Evolutionary conservation across 371 early-diverging fungal genomes (phyloP).

Genomic region (Sporodiniella umbellata): DNA sequence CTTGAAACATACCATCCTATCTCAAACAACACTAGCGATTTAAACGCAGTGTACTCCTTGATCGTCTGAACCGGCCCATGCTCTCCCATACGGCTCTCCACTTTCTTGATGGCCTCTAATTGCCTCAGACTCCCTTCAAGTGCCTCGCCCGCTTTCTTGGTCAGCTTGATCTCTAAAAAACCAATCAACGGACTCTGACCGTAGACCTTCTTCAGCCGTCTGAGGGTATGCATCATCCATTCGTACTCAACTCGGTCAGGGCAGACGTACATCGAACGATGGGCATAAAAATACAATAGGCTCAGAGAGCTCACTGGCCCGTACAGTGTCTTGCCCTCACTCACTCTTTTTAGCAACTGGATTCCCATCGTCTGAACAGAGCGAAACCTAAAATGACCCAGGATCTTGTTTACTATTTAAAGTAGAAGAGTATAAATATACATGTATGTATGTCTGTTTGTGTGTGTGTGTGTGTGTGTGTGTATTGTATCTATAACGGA

Average conservation of each 20-base stretch:
- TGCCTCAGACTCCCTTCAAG: neutral
- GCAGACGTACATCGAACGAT: slow-evolving; percentile 20
- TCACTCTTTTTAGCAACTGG: slow-evolving; percentile 12
- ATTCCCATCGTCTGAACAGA: slow-evolving; percentile 14
- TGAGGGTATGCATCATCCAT: slow-evolving; percentile 10
- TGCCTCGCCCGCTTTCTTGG: slow-evolving; percentile 6
- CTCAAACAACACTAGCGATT: slow-evolving; percentile 15
- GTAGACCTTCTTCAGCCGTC: slow-evolving; percentile 13
- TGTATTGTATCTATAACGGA: too few relatives aligned
- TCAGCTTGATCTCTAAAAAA: slow-evolving; percentile 21
- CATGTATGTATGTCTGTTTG: too few relatives aligned
- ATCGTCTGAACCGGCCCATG: slow-evolving; percentile 1
- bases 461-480: too few relatives aligned
- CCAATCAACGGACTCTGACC: slow-evolving; percentile 17
- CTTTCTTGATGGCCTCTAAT: neutral
- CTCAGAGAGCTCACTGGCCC: slow-evolving; percentile 18
- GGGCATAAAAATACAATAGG: slow-evolving; percentile 21
- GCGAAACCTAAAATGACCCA: slow-evolving; percentile 21
- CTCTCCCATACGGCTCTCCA: neutral
- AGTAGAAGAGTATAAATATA: too few relatives aligned
- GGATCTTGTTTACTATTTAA: slow-evolving; percentile 14
- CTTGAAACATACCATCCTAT: slow-evolving; percentile 37
- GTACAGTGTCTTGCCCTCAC: slow-evolving; percentile 19
- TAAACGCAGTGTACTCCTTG: slow-evolving; percentile 16
- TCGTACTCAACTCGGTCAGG: slow-evolving; percentile 11